A percentile compares a stretch with the other conserved stretches of the same genome.
Conservation (phyloP, 495 filamentous ascomycete species). For the Podospora tetraspora region DNA sequence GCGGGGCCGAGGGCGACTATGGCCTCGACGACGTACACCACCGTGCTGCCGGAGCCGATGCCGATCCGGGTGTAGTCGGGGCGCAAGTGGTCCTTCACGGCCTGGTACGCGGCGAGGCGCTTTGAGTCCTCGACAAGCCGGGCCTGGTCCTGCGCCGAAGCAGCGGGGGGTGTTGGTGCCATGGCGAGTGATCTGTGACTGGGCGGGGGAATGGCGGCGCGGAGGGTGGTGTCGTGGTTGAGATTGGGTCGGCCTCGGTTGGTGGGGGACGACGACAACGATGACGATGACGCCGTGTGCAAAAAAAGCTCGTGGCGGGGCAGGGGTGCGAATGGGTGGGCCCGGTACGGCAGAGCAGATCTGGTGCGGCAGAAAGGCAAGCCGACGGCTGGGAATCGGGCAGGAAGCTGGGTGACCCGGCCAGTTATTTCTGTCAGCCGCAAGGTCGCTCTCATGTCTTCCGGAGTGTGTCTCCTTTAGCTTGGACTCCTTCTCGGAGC, state of each 20-base stretch:
- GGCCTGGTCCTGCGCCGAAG: slow-evolving; percentile 22
- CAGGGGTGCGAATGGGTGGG: not conserved
- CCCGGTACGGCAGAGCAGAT: not conserved
- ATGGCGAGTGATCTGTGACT: not conserved
- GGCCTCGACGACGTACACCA: slow-evolving; percentile 92
- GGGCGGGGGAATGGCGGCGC: not conserved
- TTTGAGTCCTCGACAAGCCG: slow-evolving; percentile 72
- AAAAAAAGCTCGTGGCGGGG: not conserved
- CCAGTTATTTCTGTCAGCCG: not conserved
- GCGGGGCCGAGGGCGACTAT: slow-evolving; percentile 66
- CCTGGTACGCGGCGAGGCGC: slow-evolving; percentile 71
- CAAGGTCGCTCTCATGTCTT: not conserved
- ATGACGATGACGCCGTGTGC: not conserved
- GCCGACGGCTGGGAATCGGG: not conserved
- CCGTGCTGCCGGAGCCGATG: slow-evolving; percentile 90
- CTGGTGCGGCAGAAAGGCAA: not conserved
- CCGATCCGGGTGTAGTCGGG: slow-evolving; percentile 69
- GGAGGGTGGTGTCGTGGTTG: not conserved
- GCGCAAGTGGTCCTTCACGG: slow-evolving; percentile 79
- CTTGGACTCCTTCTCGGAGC: not conserved
- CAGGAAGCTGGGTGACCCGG: not conserved
- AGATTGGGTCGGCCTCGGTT: not conserved
- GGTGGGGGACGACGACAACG: not conserved
- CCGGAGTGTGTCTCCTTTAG: not conserved
- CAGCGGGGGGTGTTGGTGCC: slow-evolving; percentile 14